Evolutionary conservation across 2,329 filamentous ascomycete genomes (phyloP), one percentile per base, ranked within the genome.

Genomic region (Paecilomyces fulvus): DNA sequence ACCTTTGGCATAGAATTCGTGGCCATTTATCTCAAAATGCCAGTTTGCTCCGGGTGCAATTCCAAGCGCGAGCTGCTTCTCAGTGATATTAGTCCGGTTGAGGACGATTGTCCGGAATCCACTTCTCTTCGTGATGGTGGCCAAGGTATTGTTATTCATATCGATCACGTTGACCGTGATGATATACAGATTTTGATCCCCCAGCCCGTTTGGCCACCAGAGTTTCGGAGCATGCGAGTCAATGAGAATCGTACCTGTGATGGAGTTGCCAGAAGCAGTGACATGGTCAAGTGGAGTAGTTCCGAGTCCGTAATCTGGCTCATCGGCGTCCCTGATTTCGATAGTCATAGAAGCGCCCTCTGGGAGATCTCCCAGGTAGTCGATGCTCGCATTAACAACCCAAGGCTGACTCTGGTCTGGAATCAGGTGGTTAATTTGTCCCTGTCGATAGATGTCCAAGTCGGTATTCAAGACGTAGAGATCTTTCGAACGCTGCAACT

Each of bases 1-100:
- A 3, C 83, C 83, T 63, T 85, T 85, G 2, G 81, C 83, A 61
- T 84, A 87, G 61, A 87, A 83, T 11, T 82, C 79, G 52, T 81
- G 77, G 0, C 83, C 83, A 58, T 87, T 87, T 58, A 87, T 76
- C 64, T 86, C 82, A 60, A 87, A 86, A 64, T 86, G 82, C 82
- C 83, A 83, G 65, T 83, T 81, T 49, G 78, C 79, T 7, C 80
- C 81, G 0, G 78, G 76, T n/a, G 79, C 76, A 58, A 84, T 79
- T 1, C 83, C 82, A 57, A 75, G 71, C 1, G 75, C 72, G 0
- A 82, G 64, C 59, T 86, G 81, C 1, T 73, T 74, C 0, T 80
- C 73, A 0, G 80, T 80, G 23, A 85, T 79, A 3, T 77, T 77
- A 1, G 74, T 74, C 62, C 80, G 73, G 57, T 85, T 84, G 17